These are phyloP conservation scores for Alternaria arbusti DNA, from an alignment of 2,329 filamentous ascomycete species.

Conservation along the genomic window DNA sequence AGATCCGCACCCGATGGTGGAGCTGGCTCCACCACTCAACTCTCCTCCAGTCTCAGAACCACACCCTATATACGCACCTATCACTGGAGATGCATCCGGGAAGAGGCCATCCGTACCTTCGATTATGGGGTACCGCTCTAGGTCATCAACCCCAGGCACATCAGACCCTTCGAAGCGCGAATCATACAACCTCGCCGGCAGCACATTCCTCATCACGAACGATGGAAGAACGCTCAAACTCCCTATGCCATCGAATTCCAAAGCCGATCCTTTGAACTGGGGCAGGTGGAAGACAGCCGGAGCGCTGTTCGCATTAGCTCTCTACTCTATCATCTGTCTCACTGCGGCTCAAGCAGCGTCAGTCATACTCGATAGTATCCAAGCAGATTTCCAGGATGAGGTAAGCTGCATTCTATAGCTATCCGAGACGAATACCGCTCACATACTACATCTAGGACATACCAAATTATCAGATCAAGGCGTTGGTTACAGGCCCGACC, in stretches of 20 bases:
- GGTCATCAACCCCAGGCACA: background rate
- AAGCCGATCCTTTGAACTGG: conserved; percentile 35
- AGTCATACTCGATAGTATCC: conserved; percentile 21
- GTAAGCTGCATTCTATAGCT: background rate
- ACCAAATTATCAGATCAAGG: conserved; percentile 27
- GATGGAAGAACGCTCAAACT: conserved; percentile 31
- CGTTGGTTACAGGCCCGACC: conserved; percentile 36
- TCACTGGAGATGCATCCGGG: background rate
- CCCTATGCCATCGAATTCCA: conserved; percentile 33
- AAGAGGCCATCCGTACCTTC: background rate
- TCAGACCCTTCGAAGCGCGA: conserved; percentile 23
- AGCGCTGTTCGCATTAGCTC: conserved; percentile 24
- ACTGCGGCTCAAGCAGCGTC: conserved; percentile 27
- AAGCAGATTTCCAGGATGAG: conserved; percentile 20
- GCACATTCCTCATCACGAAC: conserved; percentile 32
- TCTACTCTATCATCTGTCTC: conserved; percentile 20
- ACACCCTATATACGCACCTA: conserved; percentile 8
- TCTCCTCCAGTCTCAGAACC: conserved; percentile 19
- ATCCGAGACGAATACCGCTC: background rate
- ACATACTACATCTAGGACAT: background rate
- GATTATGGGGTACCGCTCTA: background rate
- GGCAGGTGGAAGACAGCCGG: conserved; percentile 25
- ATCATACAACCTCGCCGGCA: conserved; percentile 34
- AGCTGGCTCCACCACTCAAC: conserved; percentile 21
- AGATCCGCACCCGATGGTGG: conserved; percentile 18